These are phyloP conservation scores for Venturia aucupariae DNA, from an alignment of 2,329 filamentous ascomycete species.

Conservation along the genomic window DNA sequence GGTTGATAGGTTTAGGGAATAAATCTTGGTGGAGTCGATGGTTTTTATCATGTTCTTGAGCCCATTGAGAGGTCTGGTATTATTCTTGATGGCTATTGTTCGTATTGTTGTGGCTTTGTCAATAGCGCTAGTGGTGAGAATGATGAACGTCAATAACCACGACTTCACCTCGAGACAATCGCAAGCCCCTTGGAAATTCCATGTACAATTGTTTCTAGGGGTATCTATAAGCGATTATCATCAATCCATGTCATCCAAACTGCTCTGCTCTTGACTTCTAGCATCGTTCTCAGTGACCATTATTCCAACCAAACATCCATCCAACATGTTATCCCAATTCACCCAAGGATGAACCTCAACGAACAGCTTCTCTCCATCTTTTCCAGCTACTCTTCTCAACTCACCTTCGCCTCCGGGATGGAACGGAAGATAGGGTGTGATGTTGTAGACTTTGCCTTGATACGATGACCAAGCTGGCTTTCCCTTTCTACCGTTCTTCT, in stretches of 20 bases:
- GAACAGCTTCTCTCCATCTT: conserved; percentile 57
- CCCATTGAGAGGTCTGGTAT: neutral
- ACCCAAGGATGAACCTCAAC: conserved; percentile 59
- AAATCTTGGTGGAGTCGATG: too few species aligned
- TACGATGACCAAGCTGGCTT: conserved; percentile 86
- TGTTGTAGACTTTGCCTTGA: conserved; percentile 87
- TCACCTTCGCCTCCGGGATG: conserved; percentile 82
- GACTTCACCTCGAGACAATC: neutral
- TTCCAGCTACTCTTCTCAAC: conserved; percentile 67
- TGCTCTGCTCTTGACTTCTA: neutral
- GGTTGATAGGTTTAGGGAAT: neutral
- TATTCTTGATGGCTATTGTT: neutral
- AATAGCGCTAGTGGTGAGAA: neutral
- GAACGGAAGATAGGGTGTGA: conserved; percentile 79
- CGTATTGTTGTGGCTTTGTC: neutral
- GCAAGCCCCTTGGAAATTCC: neutral
- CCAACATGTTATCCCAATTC: conserved; percentile 58
- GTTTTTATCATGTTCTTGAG: too few species aligned
- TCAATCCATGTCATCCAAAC: conserved; percentile 15
- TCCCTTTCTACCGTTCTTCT: conserved; percentile 72
- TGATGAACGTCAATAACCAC: neutral
- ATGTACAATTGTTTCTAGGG: neutral
- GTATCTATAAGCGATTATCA: conserved; percentile 4
- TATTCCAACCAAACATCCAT: conserved; percentile 50
- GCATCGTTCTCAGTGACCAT: conserved; percentile 14